phyloP scores from a whole-genome alignment of 495 filamentous ascomycete species.

The Pseudoneurospora amorphoporcata region DNA sequence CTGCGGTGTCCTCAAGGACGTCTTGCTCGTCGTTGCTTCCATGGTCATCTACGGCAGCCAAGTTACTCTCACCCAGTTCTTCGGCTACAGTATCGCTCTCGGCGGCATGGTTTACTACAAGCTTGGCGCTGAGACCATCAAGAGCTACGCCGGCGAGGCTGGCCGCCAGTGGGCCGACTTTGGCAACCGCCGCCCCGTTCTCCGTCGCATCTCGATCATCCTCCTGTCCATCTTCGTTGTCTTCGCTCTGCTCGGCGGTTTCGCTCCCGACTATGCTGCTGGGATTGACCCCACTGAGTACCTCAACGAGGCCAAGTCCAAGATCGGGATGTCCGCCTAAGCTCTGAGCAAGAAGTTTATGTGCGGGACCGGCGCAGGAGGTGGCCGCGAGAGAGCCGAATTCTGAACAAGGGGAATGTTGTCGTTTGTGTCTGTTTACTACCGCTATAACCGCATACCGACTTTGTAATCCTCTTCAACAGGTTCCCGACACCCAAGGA shows the following conservation, averaged over 20 bases:
- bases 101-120: slow-evolving; percentile 94
- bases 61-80: slow-evolving; percentile 74
- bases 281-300: slow-evolving; percentile 37
- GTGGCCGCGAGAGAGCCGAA: not conserved
- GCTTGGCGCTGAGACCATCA: slow-evolving; percentile 77
- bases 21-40: slow-evolving; percentile 81
- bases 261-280: slow-evolving; percentile 38
- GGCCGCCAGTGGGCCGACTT: slow-evolving; percentile 78
- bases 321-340: slow-evolving; percentile 28
- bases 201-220: slow-evolving; percentile 67
- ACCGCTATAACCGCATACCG: not conserved
- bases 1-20: slow-evolving; percentile 97
- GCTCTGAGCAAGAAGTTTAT: slow-evolving; percentile 9
- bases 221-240: slow-evolving; percentile 44
- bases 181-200: slow-evolving; percentile 58
- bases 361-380: not conserved
- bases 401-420: not conserved
- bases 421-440: not conserved
- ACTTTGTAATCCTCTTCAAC: not conserved
- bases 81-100: slow-evolving; percentile 90
- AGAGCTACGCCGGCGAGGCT: slow-evolving; percentile 61
- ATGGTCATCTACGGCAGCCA: slow-evolving; percentile 84
- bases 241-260: slow-evolving; percentile 55
- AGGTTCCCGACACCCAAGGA: not conserved
- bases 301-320: slow-evolving; percentile 35